Conservation (phyloP, 2,329 filamentous ascomycete genomes). For the Penicillium sp. region DNA sequence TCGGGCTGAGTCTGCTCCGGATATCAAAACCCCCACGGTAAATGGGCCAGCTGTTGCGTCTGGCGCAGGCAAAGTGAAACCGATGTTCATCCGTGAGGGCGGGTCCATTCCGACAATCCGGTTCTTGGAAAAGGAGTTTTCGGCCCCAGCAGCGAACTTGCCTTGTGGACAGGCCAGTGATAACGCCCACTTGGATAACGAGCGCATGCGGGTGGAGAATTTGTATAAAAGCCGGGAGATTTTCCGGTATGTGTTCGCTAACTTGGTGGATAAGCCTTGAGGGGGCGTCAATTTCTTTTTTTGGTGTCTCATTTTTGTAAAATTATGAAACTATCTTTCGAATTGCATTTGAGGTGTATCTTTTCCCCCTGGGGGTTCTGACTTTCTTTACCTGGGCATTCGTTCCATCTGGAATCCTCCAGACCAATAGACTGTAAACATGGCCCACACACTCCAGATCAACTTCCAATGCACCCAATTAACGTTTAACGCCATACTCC, state of each 20-base stretch:
- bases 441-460: background rate
- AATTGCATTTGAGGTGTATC: background rate
- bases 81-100: constrained; percentile 91
- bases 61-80: constrained; percentile 37
- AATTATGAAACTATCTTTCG: background rate
- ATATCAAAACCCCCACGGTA: background rate
- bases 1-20: constrained; percentile 9
- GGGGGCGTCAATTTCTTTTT: background rate
- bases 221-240: constrained; percentile 89
- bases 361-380: background rate
- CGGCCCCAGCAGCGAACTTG: constrained; percentile 83
- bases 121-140: constrained; percentile 91
- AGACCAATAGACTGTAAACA: background rate
- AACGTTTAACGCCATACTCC: background rate
- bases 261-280: constrained; percentile 48
- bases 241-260: constrained; percentile 78
- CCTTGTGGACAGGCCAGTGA: constrained; percentile 95
- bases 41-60: background rate
- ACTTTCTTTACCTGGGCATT: background rate
- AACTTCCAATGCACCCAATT: too few species aligned
- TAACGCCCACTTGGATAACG: constrained; percentile 90
- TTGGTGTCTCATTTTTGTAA: background rate
- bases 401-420: background rate
- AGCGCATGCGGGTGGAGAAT: constrained; percentile 84
- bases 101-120: constrained; percentile 92